Conservation (phyloP, 1,139 yeast genomes). For the Torulaspora pretoriensis region DNA sequence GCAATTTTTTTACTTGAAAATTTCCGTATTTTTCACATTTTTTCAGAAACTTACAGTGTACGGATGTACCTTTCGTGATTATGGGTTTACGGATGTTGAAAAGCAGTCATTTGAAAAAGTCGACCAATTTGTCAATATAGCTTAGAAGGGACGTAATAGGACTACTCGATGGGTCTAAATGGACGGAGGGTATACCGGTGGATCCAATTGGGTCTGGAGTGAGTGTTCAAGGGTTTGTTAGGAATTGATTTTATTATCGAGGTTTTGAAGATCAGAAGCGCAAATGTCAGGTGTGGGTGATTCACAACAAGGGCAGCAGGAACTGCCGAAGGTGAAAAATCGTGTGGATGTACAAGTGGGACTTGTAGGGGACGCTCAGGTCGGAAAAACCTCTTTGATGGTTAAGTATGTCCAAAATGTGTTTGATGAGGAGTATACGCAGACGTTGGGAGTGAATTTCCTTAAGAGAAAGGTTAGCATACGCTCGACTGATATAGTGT, state of each 20-base stretch:
- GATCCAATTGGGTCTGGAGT: background rate
- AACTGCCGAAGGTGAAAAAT: slow-evolving; percentile 33
- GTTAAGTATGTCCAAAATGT: slow-evolving; percentile 94
- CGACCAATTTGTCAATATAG: slow-evolving; percentile 5
- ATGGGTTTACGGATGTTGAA: background rate
- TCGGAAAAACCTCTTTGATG: slow-evolving; percentile 97
- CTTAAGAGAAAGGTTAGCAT: slow-evolving; percentile 88
- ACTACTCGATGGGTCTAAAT: slow-evolving; percentile 1
- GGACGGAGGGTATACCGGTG: background rate
- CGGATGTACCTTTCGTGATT: background rate
- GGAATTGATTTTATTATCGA: no score
- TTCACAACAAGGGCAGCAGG: slow-evolving; percentile 9
- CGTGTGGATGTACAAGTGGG: slow-evolving; percentile 85
- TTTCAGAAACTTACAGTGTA: background rate
- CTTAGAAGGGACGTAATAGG: slow-evolving; percentile 1
- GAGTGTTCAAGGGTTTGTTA: background rate
- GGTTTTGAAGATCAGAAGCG: background rate
- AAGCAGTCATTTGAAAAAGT: slow-evolving; percentile 11
- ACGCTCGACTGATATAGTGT: slow-evolving; percentile 83
- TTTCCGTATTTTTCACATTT: background rate
- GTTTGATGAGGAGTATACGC: slow-evolving; percentile 88
- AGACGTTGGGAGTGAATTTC: slow-evolving; percentile 91
- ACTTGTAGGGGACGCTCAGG: slow-evolving; percentile 92
- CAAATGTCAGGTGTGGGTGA: background rate
- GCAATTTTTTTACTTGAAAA: background rate